Base-by-base conservation (phyloP, 768 basidiomycete species). In the Tricholoma sp. region DNA sequence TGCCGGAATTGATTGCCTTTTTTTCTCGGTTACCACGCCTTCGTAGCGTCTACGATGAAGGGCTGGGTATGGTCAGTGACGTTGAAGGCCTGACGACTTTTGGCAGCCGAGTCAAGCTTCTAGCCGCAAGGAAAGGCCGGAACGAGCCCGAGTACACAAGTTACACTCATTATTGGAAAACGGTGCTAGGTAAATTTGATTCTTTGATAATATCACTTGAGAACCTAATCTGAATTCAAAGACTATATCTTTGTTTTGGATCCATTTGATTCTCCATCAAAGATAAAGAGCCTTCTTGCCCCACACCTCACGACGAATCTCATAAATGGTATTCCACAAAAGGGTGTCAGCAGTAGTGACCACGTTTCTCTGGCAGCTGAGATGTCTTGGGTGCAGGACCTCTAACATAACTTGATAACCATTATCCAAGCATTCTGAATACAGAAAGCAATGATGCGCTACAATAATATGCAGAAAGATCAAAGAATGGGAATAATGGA, bases 221-320 rank as follows among this genome's bases (percentile, higher is more conserved):
- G 36, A 31, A 28, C n/a, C 32, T 20, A 17, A 39, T 33, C 44
- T 1, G 20, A 31, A 10, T 50, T 17, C 29, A 45, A 59, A 95
- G 95, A 97, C 74, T 98, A 98, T 67, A 90, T 98, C 52, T 94
- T 97, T 67, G 74, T 95, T 50, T 61, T 86, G 5, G 80, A 85
- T 59, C 72, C 80, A 3, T 66, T 69, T 6, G 60, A 67, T 20
- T 62, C 64, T 48, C 63, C 55, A 12, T 67, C 76, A 36, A 61
- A 64, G 24, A 70, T 90, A 37, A 66, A 71, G 31, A 77, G 82
- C 10, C 72, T 95, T 28, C 80, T 92, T 9, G 68, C 79, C 28
- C 85, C 90, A 12, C 87, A 86, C 63, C 67, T 61, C 24, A 77
- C 77, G 31, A 72, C 80, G 50, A 78, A 83, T 50, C 76, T 97